Base-by-base conservation (phyloP, 805 yeast genomes). In the Candida orba region DNA sequence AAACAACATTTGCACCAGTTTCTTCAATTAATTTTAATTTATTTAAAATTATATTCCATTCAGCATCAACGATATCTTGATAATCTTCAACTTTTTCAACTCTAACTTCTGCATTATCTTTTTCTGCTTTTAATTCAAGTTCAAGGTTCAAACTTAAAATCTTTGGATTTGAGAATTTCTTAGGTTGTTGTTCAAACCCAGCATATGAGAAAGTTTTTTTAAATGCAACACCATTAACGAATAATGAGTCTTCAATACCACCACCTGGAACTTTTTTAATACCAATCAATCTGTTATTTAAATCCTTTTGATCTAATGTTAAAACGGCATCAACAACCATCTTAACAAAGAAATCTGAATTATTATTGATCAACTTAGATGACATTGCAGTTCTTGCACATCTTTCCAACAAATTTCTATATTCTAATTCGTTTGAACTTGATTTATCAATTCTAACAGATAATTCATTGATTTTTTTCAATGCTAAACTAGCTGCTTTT, bases 341-440 rank as follows among this genome's bases (percentile, higher is more conserved):
- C 57, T 88, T 84, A 36, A 96, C 87, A 72, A 91, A 93, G 58
- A 93, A 89, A 32, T 75, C 80, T 6, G 95, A 75, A 66, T 93
- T 93, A 52, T 82, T 83, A 62, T 87, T 80, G 59, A 93, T 90
- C 54, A 93, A 72, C 62, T 93, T 93, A 20, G 97, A 89, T 13
- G 95, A 83, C 98, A 93, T 93, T 36, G 99, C 97, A 8, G 99
- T 93, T 50, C 80, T 80, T 12, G 99, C 99, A 68, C 97, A 90
- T 65, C 89, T 80, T 60, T 84, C 93, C 52, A 91, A 72, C 53
- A 90, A 69, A 37, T 79, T 81, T 60, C 95, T 78, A 63, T 82
- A 81, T 53, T 80, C 79, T 33, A 58, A 51, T 13, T 37, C 44
- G 34, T 70, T 72, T 34, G 69, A 72, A 43, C 70, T 72, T 36